Evolutionary conservation across 1,139 yeast genomes (phyloP).

Genomic region (Debaryomycetaceae sp.): DNA sequence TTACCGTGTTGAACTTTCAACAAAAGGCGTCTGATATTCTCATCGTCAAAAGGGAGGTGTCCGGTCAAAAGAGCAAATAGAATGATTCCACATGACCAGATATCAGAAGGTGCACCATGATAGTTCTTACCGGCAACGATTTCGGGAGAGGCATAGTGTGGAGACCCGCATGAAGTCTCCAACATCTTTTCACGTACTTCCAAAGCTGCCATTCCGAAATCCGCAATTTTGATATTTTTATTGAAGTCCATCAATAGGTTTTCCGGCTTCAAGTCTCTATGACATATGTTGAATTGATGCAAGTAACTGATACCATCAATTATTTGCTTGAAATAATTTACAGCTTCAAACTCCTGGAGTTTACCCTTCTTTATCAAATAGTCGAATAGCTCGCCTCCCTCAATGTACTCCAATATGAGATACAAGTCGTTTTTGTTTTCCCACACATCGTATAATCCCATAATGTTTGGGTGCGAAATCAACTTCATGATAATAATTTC

Average conservation of each 20-base stretch:
- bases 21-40: slow-evolving; percentile 78
- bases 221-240: slow-evolving; percentile 92
- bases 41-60: slow-evolving; percentile 95
- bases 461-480: slow-evolving; percentile 87
- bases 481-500: slow-evolving; percentile 93
- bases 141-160: slow-evolving; percentile 98
- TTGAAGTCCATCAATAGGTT: slow-evolving; percentile 82
- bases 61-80: slow-evolving; percentile 92
- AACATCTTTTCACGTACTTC: slow-evolving; percentile 81
- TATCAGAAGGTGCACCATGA: slow-evolving; percentile 96
- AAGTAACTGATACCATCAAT: slow-evolving; percentile 89
- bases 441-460: slow-evolving; percentile 98
- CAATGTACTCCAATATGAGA: slow-evolving; percentile 89
- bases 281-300: slow-evolving; percentile 91
- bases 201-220: slow-evolving; percentile 99
- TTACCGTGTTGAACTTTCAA: slow-evolving; percentile 89
- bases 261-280: slow-evolving; percentile 95
- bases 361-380: slow-evolving; percentile 85
- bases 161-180: slow-evolving; percentile 97
- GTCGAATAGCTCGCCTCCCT: slow-evolving; percentile 96
- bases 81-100: slow-evolving; percentile 98
- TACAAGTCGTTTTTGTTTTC: slow-evolving; percentile 92
- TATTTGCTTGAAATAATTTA: slow-evolving; percentile 86
- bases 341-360: slow-evolving; percentile 84
- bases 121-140: slow-evolving; percentile 91